These are phyloP conservation scores for Coemansia sp. DNA, from an alignment of 192 early-diverging fungal species.

Conservation along the genomic window DNA sequence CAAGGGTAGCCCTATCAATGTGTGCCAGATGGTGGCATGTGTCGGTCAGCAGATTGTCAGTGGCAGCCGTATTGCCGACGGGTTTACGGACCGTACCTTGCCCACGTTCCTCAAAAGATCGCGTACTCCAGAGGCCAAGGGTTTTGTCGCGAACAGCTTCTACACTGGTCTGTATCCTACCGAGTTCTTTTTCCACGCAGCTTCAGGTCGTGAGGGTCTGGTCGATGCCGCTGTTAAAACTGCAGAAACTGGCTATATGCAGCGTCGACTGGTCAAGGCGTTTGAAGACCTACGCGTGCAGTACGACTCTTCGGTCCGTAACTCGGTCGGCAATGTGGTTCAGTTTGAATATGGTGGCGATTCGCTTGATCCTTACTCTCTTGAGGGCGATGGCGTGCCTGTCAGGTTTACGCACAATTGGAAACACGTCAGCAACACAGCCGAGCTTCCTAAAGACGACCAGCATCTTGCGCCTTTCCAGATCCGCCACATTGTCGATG, in stretches of 20 bases:
- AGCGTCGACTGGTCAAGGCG: conserved; percentile 94
- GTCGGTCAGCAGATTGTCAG: conserved; percentile 99
- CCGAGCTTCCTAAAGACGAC: conserved; percentile 3
- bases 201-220: conserved; percentile 98
- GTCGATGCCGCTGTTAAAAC: conserved; percentile 99
- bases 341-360: conserved; percentile 98
- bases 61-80: conserved; percentile 92
- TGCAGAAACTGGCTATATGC: conserved; percentile 99
- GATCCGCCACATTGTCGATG: conserved; percentile 52
- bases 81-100: conserved; percentile 94
- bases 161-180: conserved; percentile 92
- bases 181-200: conserved; percentile 99
- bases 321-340: conserved; percentile 85
- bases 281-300: conserved; percentile 94
- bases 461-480: conserved; percentile 50
- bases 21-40: conserved; percentile 99
- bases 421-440: conserved; percentile 57
- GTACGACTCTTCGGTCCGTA: conserved; percentile 94
- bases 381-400: conserved; percentile 88
- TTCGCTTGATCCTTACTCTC: conserved; percentile 87
- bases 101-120: conserved; percentile 97
- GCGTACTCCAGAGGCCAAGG: conserved; percentile 89
- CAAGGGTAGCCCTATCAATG: conserved; percentile 97
- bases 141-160: conserved; percentile 97
- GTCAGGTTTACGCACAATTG: conserved; percentile 87